Percentiles rank a stretch among this genome's conserved stretches.
These are phyloP conservation scores for Pseudognaphalium luteoalbum DNA, from an alignment of 129 eudicot genomes.

Conservation along the genomic window DNA sequence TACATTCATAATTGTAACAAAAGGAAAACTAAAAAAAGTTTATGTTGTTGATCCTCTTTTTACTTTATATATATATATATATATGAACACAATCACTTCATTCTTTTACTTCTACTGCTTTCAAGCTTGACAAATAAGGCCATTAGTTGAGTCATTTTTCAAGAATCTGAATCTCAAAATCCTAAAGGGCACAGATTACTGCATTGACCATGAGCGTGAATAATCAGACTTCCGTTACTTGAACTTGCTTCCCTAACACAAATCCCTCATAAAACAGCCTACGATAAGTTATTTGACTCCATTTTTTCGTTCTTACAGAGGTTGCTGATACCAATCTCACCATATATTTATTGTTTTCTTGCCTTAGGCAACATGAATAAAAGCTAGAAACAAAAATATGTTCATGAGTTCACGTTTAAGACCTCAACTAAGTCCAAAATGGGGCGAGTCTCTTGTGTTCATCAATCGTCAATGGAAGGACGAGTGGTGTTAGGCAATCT, in stretches of 20 bases:
- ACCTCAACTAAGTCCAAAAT: not conserved
- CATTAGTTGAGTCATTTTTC: not conserved
- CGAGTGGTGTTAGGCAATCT: slow-evolving; percentile 80
- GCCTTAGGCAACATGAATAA: not conserved
- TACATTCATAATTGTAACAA: no score
- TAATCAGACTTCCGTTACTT: no score
- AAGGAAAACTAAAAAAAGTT: no score
- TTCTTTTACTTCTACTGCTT: no score
- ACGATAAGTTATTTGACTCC: not conserved
- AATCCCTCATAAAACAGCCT: not conserved
- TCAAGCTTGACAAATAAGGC: no score
- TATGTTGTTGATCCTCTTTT: no score
- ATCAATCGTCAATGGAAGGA: slow-evolving; percentile 53
- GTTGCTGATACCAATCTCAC: slow-evolving; percentile 12
- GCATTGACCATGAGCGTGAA: no score
- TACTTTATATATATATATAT: no score
- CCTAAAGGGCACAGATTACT: not conserved
- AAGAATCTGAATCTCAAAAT: not conserved
- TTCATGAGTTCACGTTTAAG: not conserved
- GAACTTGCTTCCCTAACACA: no score
- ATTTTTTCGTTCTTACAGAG: slow-evolving; percentile 19
- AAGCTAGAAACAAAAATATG: slow-evolving; percentile 6
- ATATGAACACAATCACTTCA: no score
- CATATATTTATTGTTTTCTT: no score
- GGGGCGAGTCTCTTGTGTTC: not conserved